Percentiles rank a stretch among this genome's conserved stretches.
phyloP scores from a whole-genome alignment of 2,329 filamentous ascomycete species.

The Diaporthe nobilis region DNA sequence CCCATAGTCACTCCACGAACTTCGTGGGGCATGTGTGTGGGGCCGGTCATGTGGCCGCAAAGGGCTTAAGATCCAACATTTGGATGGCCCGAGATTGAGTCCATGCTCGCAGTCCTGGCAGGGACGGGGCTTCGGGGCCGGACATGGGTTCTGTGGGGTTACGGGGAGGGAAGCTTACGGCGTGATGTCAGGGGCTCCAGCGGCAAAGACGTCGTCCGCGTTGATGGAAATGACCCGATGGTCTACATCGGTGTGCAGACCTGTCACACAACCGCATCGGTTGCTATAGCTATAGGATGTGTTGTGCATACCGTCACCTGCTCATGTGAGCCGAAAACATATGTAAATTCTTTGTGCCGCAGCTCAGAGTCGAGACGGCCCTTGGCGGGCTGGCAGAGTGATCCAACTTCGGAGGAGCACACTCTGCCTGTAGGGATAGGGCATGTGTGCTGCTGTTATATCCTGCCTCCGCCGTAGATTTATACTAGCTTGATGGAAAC shows the following conservation, averaged over 20 bases:
- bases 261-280: not conserved
- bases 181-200: not conserved
- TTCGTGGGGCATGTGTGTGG: not conserved
- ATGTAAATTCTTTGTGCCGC: too few species aligned
- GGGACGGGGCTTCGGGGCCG: not conserved
- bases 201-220: too few species aligned
- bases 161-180: not conserved
- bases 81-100: not conserved
- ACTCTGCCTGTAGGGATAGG: too few species aligned
- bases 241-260: not conserved
- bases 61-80: not conserved
- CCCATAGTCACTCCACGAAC: slow-evolving; percentile 3
- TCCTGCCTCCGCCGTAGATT: too few species aligned
- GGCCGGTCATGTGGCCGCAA: not conserved
- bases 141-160: not conserved
- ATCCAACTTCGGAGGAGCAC: not conserved
- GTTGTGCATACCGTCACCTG: too few species aligned
- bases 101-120: not conserved
- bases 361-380: not conserved
- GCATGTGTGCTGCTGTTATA: too few species aligned
- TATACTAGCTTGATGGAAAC: too few species aligned
- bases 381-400: not conserved
- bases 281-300: not conserved
- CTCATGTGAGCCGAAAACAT: not conserved
- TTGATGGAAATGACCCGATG: not conserved